Evolutionary conservation across 2,329 filamentous ascomycete species (phyloP), one percentile per base, ranked within the genome.

Genomic region (Neonectria faginata): DNA sequence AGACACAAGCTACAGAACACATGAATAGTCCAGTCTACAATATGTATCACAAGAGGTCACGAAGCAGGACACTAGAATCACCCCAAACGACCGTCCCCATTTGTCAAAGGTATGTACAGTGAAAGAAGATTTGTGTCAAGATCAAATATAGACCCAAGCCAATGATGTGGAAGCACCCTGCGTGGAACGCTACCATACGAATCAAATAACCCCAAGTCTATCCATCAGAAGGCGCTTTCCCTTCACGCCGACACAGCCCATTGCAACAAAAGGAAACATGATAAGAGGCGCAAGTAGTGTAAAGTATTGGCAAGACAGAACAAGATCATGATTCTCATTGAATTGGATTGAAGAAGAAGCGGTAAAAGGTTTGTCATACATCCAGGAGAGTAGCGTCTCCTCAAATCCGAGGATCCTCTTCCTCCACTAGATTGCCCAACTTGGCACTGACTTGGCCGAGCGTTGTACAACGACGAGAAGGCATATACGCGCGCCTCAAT

Each of bases 261-360:
- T 27, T 50, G n/a, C 27, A 20, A 54, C 50, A 18, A 59, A 60
- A 48, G 56, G 25, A 36, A 62, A 61, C 55, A 60, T 42, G 65
- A 64, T 27, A 44, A 62, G 31, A 51, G 25, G 52, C 27, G 57
- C 55, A 42, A 55, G 57, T 18, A 50, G 55, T 66, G 51, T 59
- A 64, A 53, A 47, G 56, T 45, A 42, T 51, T 51, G 67, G 58
- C 64, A 62, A 69, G 71, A 73, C 55, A 70, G 60, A 66, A 68
- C 70, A 64, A 62, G 64, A 61, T 74, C 72, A 74, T 74, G 63
- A 65, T 73, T 72, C 66, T 74, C 72, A 74, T 74, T 74, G 71
- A 70, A 70, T 70, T 73, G 65, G 42, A 66, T 72, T 70, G 62
- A 36, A 69, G 63, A 36, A 69, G 63, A 62, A 60, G 50, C 67